These are phyloP conservation scores for Trichoderma cornu-damae DNA, from an alignment of 2,329 filamentous ascomycete genomes.

Conservation along the genomic window DNA sequence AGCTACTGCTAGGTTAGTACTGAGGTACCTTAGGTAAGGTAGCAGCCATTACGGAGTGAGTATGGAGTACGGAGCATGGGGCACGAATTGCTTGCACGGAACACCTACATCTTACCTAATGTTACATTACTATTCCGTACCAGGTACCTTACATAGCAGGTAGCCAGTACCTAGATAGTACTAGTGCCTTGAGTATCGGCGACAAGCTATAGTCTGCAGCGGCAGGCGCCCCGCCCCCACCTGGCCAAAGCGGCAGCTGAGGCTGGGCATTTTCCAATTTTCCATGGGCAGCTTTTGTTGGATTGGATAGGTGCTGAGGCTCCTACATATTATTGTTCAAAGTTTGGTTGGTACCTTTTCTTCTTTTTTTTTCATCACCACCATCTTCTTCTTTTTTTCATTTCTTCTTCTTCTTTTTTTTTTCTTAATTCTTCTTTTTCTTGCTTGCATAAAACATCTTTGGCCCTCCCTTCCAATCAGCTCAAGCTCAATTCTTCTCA, in stretches of 20 bases:
- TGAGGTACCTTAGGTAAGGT: not conserved
- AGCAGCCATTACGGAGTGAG: too few species aligned
- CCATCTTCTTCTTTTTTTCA: too few species aligned
- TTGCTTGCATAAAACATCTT: not conserved
- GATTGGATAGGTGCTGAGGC: too few species aligned
- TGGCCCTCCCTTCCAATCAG: too few species aligned
- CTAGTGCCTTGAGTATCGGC: not conserved
- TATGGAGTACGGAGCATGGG: too few species aligned
- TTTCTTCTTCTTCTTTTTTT: not conserved
- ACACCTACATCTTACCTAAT: too few species aligned
- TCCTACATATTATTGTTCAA: too few species aligned
- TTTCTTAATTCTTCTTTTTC: not conserved
- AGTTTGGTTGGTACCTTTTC: too few species aligned
- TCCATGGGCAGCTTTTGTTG: not conserved
- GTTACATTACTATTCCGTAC: too few species aligned
- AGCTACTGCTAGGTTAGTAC: not conserved
- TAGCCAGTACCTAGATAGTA: not conserved
- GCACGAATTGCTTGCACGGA: too few species aligned
- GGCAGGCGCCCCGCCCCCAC: slow-evolving; percentile 12
- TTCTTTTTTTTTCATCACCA: not conserved
- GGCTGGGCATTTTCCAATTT: not conserved
- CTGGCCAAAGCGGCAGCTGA: not conserved
- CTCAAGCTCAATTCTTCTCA: not conserved
- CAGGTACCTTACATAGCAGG: too few species aligned
- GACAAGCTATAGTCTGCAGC: too few species aligned